A percentile compares a stretch with the other conserved stretches of the same genome.
Conservation (phyloP, 192 early-diverging fungal species). For the Coemansia reversa region DNA sequence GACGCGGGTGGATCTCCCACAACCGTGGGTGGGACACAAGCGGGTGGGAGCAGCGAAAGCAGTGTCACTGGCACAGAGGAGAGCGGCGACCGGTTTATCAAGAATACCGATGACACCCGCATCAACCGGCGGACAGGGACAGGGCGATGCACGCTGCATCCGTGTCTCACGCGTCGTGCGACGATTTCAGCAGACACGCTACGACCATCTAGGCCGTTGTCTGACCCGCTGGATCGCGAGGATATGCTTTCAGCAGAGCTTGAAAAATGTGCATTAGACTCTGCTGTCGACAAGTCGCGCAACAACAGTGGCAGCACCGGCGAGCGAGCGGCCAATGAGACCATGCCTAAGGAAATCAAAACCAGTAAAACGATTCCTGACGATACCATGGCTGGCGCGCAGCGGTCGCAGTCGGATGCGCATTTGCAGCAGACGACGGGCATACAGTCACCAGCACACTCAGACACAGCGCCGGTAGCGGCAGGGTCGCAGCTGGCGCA, state of each 20-base stretch:
- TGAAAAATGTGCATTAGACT: slow-evolving; percentile 8
- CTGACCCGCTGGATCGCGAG: background rate
- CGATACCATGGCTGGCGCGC: background rate
- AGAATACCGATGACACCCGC: slow-evolving; percentile 31
- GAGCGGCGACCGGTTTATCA: slow-evolving; percentile 42
- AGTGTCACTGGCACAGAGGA: slow-evolving; percentile 26
- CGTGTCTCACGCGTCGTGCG: slow-evolving; percentile 39
- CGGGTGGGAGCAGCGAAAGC: slow-evolving; percentile 1
- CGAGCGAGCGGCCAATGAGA: background rate
- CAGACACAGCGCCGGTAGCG: slow-evolving; percentile 10
- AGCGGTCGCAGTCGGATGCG: slow-evolving; percentile 12
- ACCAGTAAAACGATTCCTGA: background rate
- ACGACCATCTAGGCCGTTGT: background rate
- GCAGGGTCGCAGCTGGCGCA: slow-evolving; percentile 22
- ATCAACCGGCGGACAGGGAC: slow-evolving; percentile 35
- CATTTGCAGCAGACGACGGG: background rate
- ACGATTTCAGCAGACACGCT: slow-evolving; percentile 1
- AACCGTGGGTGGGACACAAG: background rate
- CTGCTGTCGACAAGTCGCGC: background rate
- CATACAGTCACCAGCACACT: background rate
- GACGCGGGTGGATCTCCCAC: background rate
- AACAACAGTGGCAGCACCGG: background rate
- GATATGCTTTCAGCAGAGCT: background rate
- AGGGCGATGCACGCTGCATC: slow-evolving; percentile 47
- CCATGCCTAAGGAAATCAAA: background rate